Conservation (phyloP, 495 filamentous ascomycete genomes). For the Hyaloscypha variabilis region DNA sequence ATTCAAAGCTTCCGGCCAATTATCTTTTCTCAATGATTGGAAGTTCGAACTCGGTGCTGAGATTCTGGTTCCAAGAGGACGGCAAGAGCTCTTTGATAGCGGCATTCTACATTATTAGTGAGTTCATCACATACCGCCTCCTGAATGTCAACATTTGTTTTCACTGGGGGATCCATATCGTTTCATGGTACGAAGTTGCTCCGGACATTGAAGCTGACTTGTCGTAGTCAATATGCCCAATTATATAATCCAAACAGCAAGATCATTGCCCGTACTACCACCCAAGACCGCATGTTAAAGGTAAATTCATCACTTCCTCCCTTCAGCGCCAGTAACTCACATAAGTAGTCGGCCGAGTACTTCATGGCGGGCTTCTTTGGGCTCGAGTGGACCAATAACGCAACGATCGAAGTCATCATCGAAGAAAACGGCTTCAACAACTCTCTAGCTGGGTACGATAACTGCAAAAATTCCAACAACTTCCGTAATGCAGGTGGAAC, state of each 20-base stretch:
- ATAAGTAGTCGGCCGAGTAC: conserved; percentile 69
- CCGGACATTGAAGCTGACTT: not conserved
- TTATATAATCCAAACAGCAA: conserved; percentile 63
- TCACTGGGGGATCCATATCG: no score
- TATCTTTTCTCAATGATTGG: conserved; percentile 68
- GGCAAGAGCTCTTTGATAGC: conserved; percentile 72
- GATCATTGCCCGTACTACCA: conserved; percentile 63
- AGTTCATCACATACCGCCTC: not conserved
- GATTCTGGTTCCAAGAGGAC: conserved; percentile 70
- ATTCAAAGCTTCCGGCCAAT: conserved; percentile 54
- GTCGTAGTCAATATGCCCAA: conserved; percentile 51
- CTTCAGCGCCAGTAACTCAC: not conserved
- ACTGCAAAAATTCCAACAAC: conserved; percentile 58
- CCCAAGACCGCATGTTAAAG: conserved; percentile 58
- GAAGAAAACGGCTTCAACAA: conserved; percentile 46
- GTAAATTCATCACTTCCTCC: conserved; percentile 51
- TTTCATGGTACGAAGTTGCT: no score
- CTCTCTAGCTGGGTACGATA: conserved; percentile 52
- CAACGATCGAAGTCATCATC: conserved; percentile 53
- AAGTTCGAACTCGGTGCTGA: conserved; percentile 74
- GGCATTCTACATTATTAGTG: conserved; percentile 62
- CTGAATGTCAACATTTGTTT: no score
- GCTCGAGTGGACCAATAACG: conserved; percentile 57
- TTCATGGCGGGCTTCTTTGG: conserved; percentile 73
- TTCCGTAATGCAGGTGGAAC: conserved; percentile 63